Evolutionary conservation across 495 filamentous ascomycete species (phyloP).

Genomic region (Xylaria curta): DNA sequence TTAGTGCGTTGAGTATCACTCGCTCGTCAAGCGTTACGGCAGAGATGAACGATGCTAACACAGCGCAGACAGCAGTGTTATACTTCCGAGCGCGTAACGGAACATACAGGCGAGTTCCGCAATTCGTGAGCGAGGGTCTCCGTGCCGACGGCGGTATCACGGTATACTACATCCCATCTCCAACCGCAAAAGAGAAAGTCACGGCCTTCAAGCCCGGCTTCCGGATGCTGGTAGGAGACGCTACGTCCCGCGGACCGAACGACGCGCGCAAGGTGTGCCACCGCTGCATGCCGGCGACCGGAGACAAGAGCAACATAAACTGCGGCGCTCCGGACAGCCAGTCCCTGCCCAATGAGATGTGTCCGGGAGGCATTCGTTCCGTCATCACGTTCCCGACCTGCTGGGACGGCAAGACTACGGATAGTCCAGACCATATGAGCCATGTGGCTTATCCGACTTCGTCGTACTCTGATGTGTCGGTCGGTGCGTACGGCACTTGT

Average conservation of each 20-base stretch:
- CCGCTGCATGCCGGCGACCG: conserved; percentile 52
- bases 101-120: conserved; percentile 50
- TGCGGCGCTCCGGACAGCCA: conserved; percentile 42
- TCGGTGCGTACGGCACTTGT: conserved; percentile 59
- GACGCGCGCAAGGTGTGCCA: conserved; percentile 57
- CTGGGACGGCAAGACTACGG: conserved; percentile 74
- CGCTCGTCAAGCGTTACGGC: too few relatives aligned
- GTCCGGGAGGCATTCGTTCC: conserved; percentile 44
- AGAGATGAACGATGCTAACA: conserved; percentile 2
- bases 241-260: conserved; percentile 49
- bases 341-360: conserved; percentile 31
- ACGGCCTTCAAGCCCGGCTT: conserved; percentile 70
- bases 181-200: conserved; percentile 42
- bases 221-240: conserved; percentile 73
- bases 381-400: conserved; percentile 49
- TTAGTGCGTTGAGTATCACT: conserved; percentile 8
- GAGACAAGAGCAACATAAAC: conserved; percentile 40
- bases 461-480: not conserved
- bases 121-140: conserved; percentile 43
- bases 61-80: conserved; percentile 36
- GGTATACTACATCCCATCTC: conserved; percentile 49
- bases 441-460: conserved; percentile 53
- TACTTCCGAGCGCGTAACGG: conserved; percentile 52
- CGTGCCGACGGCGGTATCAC: conserved; percentile 49
- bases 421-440: conserved; percentile 63